These are phyloP conservation scores for Wilcoxina mikolae DNA, from an alignment of 495 filamentous ascomycete species.

Conservation along the genomic window DNA sequence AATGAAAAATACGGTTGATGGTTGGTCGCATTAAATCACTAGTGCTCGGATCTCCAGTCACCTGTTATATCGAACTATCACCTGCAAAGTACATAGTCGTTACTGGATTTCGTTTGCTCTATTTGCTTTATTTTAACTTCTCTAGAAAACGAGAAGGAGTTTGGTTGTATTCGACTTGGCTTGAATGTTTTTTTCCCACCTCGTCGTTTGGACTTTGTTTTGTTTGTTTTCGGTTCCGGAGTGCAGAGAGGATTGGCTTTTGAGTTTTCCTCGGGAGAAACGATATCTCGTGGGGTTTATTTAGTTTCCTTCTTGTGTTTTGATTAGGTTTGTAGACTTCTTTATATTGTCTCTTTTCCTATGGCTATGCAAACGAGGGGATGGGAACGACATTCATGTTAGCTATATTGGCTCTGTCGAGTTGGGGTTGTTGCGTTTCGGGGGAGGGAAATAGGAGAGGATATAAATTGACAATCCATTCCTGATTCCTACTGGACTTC, in stretches of 20 bases:
- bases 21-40: background rate
- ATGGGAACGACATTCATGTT: no score
- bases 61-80: background rate
- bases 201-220: background rate
- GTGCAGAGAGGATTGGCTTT: background rate
- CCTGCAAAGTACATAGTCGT: background rate
- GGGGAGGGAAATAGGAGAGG: no score
- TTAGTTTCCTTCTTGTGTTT: no score
- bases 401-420: no score
- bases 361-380: no score
- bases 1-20: constrained; percentile 15
- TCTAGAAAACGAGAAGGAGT: background rate
- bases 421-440: no score
- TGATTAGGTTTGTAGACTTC: no score
- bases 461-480: no score
- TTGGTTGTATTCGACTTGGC: background rate
- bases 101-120: background rate
- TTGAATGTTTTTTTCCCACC: background rate
- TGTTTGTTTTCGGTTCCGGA: background rate
- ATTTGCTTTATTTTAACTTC: background rate
- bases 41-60: background rate
- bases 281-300: background rate
- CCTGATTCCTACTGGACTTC: no score
- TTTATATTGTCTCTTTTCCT: no score
- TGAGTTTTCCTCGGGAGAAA: no score